Conservation (phyloP, 352 stramenopile genomes). For the Pythium utonaiense region DNA sequence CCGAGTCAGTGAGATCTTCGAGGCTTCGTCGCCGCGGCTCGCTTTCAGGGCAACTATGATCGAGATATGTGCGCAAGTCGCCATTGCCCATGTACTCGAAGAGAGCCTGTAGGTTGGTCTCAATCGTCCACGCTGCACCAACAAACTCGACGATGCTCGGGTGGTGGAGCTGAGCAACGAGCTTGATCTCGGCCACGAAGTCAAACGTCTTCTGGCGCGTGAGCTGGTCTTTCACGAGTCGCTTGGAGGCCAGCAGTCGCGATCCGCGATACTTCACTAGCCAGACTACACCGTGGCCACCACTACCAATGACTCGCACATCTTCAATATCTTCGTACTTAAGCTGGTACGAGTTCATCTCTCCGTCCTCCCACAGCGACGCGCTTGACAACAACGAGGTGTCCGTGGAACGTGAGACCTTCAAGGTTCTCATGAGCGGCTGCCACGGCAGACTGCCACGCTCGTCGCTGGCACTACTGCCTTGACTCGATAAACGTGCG, state of each 20-base stretch:
- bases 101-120: slow-evolving; percentile 50
- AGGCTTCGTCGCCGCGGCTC: slow-evolving; percentile 7
- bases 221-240: slow-evolving; percentile 38
- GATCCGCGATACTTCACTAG: slow-evolving; percentile 38
- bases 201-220: slow-evolving; percentile 34
- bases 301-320: slow-evolving; percentile 38
- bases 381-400: background rate
- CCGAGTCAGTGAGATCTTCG: slow-evolving; percentile 26
- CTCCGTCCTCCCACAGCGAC: slow-evolving; percentile 47
- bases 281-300: slow-evolving; percentile 44
- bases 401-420: background rate
- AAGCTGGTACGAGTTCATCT: slow-evolving; percentile 43
- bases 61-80: slow-evolving; percentile 49
- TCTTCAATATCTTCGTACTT: slow-evolving; percentile 40
- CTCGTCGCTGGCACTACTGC: background rate
- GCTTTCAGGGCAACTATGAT: background rate
- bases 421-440: slow-evolving; percentile 7
- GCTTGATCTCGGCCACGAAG: slow-evolving; percentile 73
- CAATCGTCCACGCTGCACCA: slow-evolving; percentile 56
- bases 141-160: slow-evolving; percentile 63
- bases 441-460: background rate
- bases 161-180: slow-evolving; percentile 56
- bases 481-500: background rate
- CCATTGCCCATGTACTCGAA: slow-evolving; percentile 69
- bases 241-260: slow-evolving; percentile 45